Evolutionary conservation across 176 grass and related monocot species (phyloP).

Genomic region (Poa annua): DNA sequence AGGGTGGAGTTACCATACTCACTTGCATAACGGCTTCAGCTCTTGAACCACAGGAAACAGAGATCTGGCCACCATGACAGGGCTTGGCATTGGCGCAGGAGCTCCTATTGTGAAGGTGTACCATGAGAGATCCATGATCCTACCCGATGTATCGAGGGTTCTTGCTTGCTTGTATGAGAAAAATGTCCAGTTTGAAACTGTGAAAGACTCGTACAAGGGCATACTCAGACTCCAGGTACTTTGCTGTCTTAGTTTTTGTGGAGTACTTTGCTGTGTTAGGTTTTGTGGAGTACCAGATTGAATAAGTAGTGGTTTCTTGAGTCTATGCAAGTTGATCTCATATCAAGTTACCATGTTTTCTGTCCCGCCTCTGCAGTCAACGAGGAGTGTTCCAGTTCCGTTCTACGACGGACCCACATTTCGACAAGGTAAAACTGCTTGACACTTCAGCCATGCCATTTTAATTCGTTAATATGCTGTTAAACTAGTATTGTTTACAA

Average conservation of each 20-base stretch:
- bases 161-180: slow-evolving; percentile 88
- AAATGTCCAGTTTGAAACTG: slow-evolving; percentile 57
- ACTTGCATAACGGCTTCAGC: slow-evolving; percentile 33
- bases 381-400: slow-evolving; percentile 66
- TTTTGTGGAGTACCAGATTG: not conserved
- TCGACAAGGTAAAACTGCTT: slow-evolving; percentile 59
- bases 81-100: slow-evolving; percentile 39
- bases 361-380: slow-evolving; percentile 49
- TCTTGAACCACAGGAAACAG: slow-evolving; percentile 34
- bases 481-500: not conserved
- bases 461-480: not conserved
- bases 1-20: slow-evolving; percentile 18
- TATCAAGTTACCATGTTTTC: slow-evolving; percentile 9
- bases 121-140: slow-evolving; percentile 63
- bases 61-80: slow-evolving; percentile 56
- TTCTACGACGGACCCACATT: slow-evolving; percentile 61
- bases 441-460: not conserved
- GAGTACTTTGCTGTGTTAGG: not conserved
- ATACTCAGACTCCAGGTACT: slow-evolving; percentile 84
- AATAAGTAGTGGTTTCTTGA: slow-evolving; percentile 16
- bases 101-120: slow-evolving; percentile 64
- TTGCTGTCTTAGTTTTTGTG: not conserved
- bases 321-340: slow-evolving; percentile 15
- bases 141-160: slow-evolving; percentile 82
- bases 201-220: slow-evolving; percentile 51